Evolutionary conservation across 352 stramenopile genomes (phyloP).

Genomic region (Blastocystis sp.): DNA sequence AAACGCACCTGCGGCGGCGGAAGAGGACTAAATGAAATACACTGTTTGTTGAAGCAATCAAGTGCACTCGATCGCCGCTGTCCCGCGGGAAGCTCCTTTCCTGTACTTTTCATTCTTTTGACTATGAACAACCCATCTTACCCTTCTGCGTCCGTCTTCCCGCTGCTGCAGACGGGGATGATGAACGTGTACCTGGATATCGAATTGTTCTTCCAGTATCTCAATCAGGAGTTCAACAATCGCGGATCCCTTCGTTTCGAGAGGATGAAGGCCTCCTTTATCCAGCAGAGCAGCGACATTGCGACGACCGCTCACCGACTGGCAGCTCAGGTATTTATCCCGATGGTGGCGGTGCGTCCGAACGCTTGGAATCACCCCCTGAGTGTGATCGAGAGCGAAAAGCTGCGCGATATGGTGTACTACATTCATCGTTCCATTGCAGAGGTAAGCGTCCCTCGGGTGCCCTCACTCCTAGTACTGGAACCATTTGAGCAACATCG

Average conservation of each 20-base stretch:
- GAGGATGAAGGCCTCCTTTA: not conserved
- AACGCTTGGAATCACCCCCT: not conserved
- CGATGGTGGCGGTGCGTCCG: not conserved
- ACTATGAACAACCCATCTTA: not conserved
- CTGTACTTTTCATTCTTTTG: not conserved
- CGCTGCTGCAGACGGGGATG: not conserved
- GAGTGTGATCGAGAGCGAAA: not conserved
- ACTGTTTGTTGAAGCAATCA: constrained; percentile 17
- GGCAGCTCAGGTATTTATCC: not conserved
- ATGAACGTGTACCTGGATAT: constrained; percentile 29
- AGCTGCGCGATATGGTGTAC: not conserved
- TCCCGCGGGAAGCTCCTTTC: not conserved
- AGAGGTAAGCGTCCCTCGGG: not conserved
- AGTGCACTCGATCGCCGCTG: not conserved
- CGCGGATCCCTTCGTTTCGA: not conserved
- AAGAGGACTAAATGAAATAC: constrained; percentile 32
- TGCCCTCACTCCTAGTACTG: not conserved
- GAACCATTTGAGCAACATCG: not conserved
- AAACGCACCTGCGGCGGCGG: not conserved
- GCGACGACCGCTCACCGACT: not conserved
- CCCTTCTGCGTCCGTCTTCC: not conserved
- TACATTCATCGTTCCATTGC: not conserved
- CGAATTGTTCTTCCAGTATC: not conserved
- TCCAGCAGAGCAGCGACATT: not conserved
- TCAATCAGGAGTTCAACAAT: not conserved